phyloP scores from a whole-genome alignment of 2,329 filamentous ascomycete species.

The Chrysoporthe cubensis region DNA sequence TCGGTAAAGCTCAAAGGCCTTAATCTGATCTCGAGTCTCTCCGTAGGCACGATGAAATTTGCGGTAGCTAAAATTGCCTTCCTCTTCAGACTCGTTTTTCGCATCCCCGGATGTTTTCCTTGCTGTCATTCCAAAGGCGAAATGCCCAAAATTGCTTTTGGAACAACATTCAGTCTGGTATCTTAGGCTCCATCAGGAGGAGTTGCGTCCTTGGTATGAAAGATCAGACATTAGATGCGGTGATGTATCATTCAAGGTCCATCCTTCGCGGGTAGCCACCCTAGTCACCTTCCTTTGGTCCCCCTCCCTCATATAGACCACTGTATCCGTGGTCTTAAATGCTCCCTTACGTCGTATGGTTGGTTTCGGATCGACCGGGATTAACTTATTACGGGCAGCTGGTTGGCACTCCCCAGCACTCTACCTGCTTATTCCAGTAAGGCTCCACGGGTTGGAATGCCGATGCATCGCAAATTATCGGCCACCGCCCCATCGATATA shows the following conservation, averaged over 20 bases:
- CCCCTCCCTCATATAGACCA: background rate
- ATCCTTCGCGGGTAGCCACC: too few relatives aligned
- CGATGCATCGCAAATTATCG: background rate
- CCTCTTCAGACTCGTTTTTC: too few relatives aligned
- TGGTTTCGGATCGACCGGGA: background rate
- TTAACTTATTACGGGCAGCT: background rate
- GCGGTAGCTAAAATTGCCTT: too few relatives aligned
- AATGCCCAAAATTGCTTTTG: too few relatives aligned
- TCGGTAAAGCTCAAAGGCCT: too few relatives aligned
- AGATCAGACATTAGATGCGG: background rate
- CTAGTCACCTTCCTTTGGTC: background rate
- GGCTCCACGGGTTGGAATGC: background rate
- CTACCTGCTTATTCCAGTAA: constrained; percentile 2
- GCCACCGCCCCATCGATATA: background rate
- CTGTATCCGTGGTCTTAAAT: background rate
- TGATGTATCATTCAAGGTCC: background rate
- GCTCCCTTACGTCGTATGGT: background rate
- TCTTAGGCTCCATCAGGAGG: background rate
- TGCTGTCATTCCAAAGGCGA: too few relatives aligned
- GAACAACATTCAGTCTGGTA: too few relatives aligned
- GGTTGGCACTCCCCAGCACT: background rate
- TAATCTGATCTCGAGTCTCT: too few relatives aligned
- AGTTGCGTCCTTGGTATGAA: background rate
- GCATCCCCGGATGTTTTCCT: too few relatives aligned
- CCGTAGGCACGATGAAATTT: too few relatives aligned